These are phyloP conservation scores for Arachnopeziza araneosa DNA, from an alignment of 2,329 filamentous ascomycete species.

Conservation along the genomic window DNA sequence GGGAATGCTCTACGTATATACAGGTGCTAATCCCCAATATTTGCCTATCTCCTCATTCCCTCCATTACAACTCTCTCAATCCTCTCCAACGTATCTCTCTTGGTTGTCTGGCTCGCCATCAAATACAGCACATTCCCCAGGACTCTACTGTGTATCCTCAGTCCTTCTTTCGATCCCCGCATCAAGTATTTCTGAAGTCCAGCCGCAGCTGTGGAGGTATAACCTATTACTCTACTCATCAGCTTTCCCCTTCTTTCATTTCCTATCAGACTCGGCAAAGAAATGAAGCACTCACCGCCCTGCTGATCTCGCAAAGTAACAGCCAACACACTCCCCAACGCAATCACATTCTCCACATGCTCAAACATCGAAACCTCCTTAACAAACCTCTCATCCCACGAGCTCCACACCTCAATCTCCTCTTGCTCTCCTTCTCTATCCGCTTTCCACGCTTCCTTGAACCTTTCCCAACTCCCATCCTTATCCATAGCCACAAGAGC, in stretches of 20 bases:
- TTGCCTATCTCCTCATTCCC: background rate
- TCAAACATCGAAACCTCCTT: slow-evolving; percentile 48
- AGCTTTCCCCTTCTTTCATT: background rate
- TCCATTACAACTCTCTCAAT: slow-evolving; percentile 13
- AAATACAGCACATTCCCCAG: slow-evolving; percentile 54
- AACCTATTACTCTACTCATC: slow-evolving; percentile 14
- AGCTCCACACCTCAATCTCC: slow-evolving; percentile 51
- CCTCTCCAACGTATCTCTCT: slow-evolving; percentile 19
- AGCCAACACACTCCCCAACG: slow-evolving; percentile 69
- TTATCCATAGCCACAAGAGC: slow-evolving; percentile 41
- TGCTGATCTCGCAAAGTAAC: slow-evolving; percentile 46
- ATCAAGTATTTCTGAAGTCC: slow-evolving; percentile 37
- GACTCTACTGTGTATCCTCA: slow-evolving; percentile 48
- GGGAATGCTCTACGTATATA: too few relatives aligned
- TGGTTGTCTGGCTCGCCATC: slow-evolving; percentile 47
- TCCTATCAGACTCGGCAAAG: background rate
- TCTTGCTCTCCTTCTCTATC: slow-evolving; percentile 3
- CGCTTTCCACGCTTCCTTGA: background rate
- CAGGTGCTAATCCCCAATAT: too few relatives aligned
- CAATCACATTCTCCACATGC: slow-evolving; percentile 60
- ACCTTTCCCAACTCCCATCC: background rate
- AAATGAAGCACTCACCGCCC: slow-evolving; percentile 26
- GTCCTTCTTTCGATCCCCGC: slow-evolving; percentile 10
- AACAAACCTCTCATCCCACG: slow-evolving; percentile 62
- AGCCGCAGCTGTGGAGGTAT: slow-evolving; percentile 32